Evolutionary conservation across 495 filamentous ascomycete species (phyloP).

Genomic region (Hypomontagnella submonticulosa): DNA sequence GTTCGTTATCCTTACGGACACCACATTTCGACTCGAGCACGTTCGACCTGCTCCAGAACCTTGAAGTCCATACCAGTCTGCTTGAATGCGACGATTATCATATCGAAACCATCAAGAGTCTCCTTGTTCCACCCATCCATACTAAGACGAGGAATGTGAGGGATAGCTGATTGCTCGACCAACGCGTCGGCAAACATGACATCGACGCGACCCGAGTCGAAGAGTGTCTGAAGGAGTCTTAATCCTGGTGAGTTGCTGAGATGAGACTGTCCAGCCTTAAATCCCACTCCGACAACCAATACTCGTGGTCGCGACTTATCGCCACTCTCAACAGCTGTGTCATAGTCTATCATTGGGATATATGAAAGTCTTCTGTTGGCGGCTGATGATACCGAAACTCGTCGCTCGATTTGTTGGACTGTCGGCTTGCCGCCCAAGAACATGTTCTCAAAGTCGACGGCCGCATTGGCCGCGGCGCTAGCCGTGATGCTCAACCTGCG

Average conservation of each 20-base stretch:
- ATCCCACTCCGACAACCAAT: constrained; percentile 50
- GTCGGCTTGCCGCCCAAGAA: constrained; percentile 3
- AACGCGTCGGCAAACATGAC: constrained; percentile 50
- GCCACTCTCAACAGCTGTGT: neutral
- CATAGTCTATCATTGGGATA: neutral
- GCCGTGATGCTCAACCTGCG: too few species aligned
- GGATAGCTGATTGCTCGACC: constrained; percentile 46
- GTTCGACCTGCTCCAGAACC: constrained; percentile 35
- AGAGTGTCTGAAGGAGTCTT: constrained; percentile 42
- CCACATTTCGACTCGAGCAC: constrained; percentile 46
- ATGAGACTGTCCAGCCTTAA: constrained; percentile 49
- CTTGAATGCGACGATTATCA: constrained; percentile 48
- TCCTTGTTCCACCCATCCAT: constrained; percentile 42
- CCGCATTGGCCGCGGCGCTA: neutral
- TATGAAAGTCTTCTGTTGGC: neutral
- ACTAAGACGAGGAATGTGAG: constrained; percentile 34
- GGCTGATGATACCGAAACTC: neutral
- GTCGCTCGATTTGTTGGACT: constrained; percentile 1
- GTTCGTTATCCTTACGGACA: constrained; percentile 28
- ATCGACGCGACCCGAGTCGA: constrained; percentile 37
- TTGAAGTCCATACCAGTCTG: constrained; percentile 48
- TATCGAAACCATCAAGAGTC: constrained; percentile 46
- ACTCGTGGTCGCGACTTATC: constrained; percentile 35
- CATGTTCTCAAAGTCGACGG: neutral
- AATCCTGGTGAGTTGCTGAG: constrained; percentile 48